Conservation (phyloP, 2,329 filamentous ascomycete species). For the Bipolaris oryzae region DNA sequence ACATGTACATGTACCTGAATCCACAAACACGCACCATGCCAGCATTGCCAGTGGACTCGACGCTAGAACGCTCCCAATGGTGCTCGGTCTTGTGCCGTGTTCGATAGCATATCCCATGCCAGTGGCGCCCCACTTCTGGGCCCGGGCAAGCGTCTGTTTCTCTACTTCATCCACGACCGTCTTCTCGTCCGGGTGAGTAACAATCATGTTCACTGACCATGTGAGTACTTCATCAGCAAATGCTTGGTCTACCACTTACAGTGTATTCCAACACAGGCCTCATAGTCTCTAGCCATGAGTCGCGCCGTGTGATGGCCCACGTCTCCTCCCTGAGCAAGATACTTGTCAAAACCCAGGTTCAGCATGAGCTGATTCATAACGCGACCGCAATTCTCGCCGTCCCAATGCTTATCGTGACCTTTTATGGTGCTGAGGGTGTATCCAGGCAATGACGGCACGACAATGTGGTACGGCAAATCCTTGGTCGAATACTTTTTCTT, state of each 20-base stretch:
- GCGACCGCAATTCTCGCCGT: conserved; percentile 47
- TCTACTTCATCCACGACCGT: conserved; percentile 27
- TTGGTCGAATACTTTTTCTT: conserved; percentile 56
- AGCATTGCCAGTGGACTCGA: conserved; percentile 63
- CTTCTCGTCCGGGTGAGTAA: conserved; percentile 20
- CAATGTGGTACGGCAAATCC: conserved; percentile 62
- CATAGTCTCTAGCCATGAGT: conserved; percentile 48
- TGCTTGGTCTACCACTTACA: conserved; percentile 20
- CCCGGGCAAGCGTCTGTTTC: conserved; percentile 17
- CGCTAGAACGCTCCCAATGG: conserved; percentile 62
- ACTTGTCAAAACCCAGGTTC: conserved; percentile 61
- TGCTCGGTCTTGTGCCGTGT: conserved; percentile 62
- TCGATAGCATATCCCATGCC: conserved; percentile 60
- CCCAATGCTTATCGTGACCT: conserved; percentile 55
- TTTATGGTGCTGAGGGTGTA: conserved; percentile 59
- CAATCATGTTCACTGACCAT: conserved; percentile 38
- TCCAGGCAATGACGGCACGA: conserved; percentile 63
- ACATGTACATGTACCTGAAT: neutral
- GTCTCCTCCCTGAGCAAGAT: conserved; percentile 65
- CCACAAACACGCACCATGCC: conserved; percentile 52
- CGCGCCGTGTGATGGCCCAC: conserved; percentile 56
- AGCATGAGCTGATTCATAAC: conserved; percentile 62
- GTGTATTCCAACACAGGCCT: conserved; percentile 56
- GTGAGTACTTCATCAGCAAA: neutral
- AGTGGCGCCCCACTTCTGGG: conserved; percentile 42